Evolutionary conservation across 2,329 filamentous ascomycete species (phyloP).

Genomic region (Arthrinium puccinioides): DNA sequence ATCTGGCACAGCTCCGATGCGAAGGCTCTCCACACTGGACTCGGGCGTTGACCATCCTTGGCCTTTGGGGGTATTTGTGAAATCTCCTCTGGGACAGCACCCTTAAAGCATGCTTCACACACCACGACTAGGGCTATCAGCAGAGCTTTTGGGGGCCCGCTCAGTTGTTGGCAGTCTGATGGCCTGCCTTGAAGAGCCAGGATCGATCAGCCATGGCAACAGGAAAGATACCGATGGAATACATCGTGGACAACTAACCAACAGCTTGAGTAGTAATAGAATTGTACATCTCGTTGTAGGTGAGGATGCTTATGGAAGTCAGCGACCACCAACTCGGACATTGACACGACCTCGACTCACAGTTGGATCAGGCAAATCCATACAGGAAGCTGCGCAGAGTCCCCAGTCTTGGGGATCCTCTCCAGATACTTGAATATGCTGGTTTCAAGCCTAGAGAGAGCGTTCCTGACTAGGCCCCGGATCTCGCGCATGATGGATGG

Average conservation of each 20-base stretch:
- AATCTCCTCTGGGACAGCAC: conserved; percentile 1
- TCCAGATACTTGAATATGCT: conserved; percentile 14
- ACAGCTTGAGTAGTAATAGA: too few relatives aligned
- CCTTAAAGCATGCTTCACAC: conserved; percentile 17
- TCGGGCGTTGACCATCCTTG: not conserved
- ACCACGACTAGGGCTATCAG: conserved; percentile 21
- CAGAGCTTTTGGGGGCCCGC: too few relatives aligned
- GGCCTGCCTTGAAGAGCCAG: not conserved
- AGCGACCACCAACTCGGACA: too few relatives aligned
- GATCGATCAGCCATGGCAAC: too few relatives aligned
- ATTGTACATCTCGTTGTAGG: conserved; percentile 33
- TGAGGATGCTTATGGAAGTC: too few relatives aligned
- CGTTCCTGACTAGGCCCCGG: conserved; percentile 16
- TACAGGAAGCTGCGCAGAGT: conserved; percentile 35
- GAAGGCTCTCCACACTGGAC: not conserved
- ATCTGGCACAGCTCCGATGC: too few relatives aligned
- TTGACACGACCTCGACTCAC: too few relatives aligned
- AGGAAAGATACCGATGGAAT: too few relatives aligned
- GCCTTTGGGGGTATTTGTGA: not conserved
- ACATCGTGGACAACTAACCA: too few relatives aligned
- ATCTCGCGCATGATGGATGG: conserved; percentile 20
- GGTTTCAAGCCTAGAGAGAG: conserved; percentile 15
- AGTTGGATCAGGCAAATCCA: conserved; percentile 44
- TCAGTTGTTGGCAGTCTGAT: not conserved
- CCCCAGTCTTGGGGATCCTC: conserved; percentile 8